A percentile compares a stretch with the other conserved stretches of the same genome.
These are phyloP conservation scores for Nemophila menziesii DNA, from an alignment of 257 asterid species.

Conservation along the genomic window DNA sequence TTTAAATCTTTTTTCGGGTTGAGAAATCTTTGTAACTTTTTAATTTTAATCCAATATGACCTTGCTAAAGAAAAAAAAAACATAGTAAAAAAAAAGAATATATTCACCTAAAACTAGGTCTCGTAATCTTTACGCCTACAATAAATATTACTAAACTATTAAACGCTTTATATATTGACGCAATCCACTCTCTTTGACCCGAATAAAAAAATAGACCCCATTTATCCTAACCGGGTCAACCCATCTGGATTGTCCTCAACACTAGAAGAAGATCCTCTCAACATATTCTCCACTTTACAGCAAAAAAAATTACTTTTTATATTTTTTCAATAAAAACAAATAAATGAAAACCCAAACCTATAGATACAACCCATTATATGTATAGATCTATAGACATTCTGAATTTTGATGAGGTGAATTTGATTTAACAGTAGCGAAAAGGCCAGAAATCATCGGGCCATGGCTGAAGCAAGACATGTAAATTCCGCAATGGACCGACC, in stretches of 20 bases:
- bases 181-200: slow-evolving; percentile 9
- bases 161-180: too few species aligned
- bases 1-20: too few species aligned
- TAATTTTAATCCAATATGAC: too few species aligned
- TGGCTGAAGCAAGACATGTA: slow-evolving; percentile 34
- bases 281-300: slow-evolving; percentile 12
- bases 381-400: background rate
- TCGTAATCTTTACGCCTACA: too few species aligned
- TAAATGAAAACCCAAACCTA: background rate
- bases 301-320: too few species aligned
- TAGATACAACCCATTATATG: background rate
- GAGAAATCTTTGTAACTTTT: too few species aligned
- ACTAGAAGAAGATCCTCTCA: slow-evolving; percentile 19
- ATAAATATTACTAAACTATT: too few species aligned
- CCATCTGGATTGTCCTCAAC: slow-evolving; percentile 15
- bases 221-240: slow-evolving; percentile 16
- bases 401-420: background rate
- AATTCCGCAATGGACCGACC: slow-evolving; percentile 37
- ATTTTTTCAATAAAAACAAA: background rate
- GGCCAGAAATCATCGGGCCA: slow-evolving; percentile 35
- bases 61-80: too few species aligned
- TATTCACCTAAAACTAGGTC: too few species aligned
- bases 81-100: too few species aligned
- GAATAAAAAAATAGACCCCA: slow-evolving; percentile 11
- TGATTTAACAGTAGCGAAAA: background rate